A percentile compares a stretch with the other conserved stretches of the same genome.
Conservation (phyloP, 2,329 filamentous ascomycete species). For the Stemphylium beticola region DNA sequence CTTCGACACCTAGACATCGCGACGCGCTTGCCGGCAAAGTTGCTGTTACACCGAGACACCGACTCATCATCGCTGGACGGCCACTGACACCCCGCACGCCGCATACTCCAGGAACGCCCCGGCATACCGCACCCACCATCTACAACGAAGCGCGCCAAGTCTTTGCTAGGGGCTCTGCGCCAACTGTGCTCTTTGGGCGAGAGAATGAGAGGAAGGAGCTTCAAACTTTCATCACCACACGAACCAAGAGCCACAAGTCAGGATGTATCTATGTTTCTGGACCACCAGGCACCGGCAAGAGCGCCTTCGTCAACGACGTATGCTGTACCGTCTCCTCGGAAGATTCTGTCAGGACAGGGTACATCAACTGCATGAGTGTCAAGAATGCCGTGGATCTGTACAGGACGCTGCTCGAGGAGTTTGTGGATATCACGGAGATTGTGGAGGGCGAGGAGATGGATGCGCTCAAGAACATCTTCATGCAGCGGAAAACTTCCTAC, state of each 20-base stretch:
- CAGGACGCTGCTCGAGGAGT: conserved; percentile 73
- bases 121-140: conserved; percentile 70
- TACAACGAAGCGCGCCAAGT: conserved; percentile 88
- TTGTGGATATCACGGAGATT: conserved; percentile 65
- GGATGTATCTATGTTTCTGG: conserved; percentile 95
- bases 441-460: conserved; percentile 71
- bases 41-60: conserved; percentile 81
- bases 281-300: conserved; percentile 95
- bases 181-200: conserved; percentile 77
- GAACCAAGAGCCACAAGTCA: conserved; percentile 64
- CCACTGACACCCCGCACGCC: conserved; percentile 80
- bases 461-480: conserved; percentile 73
- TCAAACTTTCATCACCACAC: conserved; percentile 69
- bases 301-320: conserved; percentile 85
- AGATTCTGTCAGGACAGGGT: conserved; percentile 68
- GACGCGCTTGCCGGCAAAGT: conserved; percentile 74
- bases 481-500: conserved; percentile 67
- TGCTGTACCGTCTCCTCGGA: conserved; percentile 64
- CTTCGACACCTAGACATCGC: conserved; percentile 77
- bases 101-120: conserved; percentile 74
- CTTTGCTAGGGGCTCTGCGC: conserved; percentile 80
- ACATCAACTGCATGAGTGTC: conserved; percentile 97
- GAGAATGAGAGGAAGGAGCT: conserved; percentile 73
- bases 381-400: conserved; percentile 88
- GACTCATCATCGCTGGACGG: conserved; percentile 77